These are phyloP conservation scores for Porcisia hertigi DNA, from an alignment of 208 protist species.

Conservation along the genomic window DNA sequence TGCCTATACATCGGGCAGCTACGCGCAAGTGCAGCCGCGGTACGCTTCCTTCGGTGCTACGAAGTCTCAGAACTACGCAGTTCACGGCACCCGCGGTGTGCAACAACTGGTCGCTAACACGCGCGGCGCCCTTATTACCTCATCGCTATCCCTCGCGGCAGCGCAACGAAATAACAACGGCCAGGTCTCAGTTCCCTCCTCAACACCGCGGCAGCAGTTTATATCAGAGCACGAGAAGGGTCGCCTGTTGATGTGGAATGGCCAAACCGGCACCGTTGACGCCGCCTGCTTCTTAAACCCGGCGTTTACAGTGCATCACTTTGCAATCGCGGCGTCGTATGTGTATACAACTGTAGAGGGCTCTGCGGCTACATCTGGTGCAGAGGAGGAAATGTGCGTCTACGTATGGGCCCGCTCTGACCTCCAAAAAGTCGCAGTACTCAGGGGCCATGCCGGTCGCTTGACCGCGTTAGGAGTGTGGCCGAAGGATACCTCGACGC, in stretches of 20 bases:
- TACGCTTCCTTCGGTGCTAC: neutral
- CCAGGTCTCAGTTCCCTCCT: no score
- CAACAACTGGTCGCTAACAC: constrained; percentile 25
- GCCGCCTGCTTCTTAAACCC: constrained; percentile 48
- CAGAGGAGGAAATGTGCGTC: constrained; percentile 62
- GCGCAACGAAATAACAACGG: neutral
- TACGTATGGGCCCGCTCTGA: constrained; percentile 66
- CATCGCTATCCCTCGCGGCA: neutral
- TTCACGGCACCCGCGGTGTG: constrained; percentile 22
- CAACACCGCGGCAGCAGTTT: constrained; percentile 17
- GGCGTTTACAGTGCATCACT: constrained; percentile 59
- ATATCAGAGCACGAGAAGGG: constrained; percentile 69
- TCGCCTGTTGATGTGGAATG: constrained; percentile 71
- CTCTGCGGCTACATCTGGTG: constrained; percentile 24
- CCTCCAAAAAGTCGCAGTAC: constrained; percentile 37
- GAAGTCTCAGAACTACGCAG: constrained; percentile 13
- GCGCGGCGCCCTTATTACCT: neutral
- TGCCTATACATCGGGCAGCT: neutral
- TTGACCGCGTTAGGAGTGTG: constrained; percentile 59
- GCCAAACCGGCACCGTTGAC: constrained; percentile 37
- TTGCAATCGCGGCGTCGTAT: constrained; percentile 37
- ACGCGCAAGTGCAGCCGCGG: constrained; percentile 12
- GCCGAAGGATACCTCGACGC: constrained; percentile 26
- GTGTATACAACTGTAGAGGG: constrained; percentile 69
- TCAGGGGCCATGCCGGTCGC: constrained; percentile 62